Base-by-base conservation (phyloP, 1,284 basidiomycete genomes). In the Cerrena zonata region DNA sequence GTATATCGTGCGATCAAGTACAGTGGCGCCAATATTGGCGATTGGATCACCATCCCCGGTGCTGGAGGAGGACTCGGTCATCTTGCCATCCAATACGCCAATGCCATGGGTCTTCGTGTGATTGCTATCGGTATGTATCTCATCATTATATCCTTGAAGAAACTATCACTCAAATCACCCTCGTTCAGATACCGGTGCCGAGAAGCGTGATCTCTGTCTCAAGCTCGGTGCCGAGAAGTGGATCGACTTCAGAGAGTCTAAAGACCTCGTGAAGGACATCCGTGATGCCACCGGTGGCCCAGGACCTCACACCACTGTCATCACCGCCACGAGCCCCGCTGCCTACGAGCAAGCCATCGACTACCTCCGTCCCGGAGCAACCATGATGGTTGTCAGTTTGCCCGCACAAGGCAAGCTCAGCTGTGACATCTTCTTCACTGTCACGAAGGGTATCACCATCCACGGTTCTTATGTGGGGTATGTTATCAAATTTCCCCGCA, bases 1-100 rank as follows among this genome's bases (percentile, higher is more conserved):
- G 84, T 88, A 0, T 94, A 92, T 68, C 86, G 89, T 60, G 92
- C 90, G 0, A 73, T 94, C 63, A 91, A 91, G 67, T 78, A 88
- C 66, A 80, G 82, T 51, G 69, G 78, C 48, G 76, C 80, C n/a
- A 73, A 70, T 25, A 77, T 83, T n/a, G 89, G 90, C 47, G 82
- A 94, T 56, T 91, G 84, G 81, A 75, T 93, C 56, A 86, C 84
- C 46, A 76, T 94, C 56, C 86, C 85, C 23, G 89, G 89, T 47
- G 87, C 87, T 5, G 88, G 89, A 12, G 85, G 83, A 59, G 79
- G 89, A 39, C 78, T 87, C 15, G 85, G 84, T 2, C 83, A 87
- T 66, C 73, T 87, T 36, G 89, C 88, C 30, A 67, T 90, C 45
- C 87, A 91, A 67, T 91, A 91, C 60, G 90, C 89, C 15, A 77